Evolutionary conservation across 768 basidiomycete species (phyloP), one percentile per base, ranked within the genome.

Genomic region (Strobilomyces dryophilus): DNA sequence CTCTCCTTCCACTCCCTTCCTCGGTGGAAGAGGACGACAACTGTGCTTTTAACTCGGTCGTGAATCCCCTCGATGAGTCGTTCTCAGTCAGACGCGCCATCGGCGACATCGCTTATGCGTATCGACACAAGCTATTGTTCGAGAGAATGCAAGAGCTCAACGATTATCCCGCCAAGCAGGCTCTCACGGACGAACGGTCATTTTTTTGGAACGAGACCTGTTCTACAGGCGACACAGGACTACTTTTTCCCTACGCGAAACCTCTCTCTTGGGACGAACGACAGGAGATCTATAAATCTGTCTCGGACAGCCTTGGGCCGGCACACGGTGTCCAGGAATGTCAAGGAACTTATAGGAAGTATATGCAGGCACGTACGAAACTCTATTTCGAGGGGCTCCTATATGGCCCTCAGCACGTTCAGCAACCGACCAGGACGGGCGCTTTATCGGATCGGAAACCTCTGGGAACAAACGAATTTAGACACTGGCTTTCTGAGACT

Each of bases 321-420:
- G 69, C 75, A 18, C 51, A 63, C 31, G 76, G 76, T 39, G 71
- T 81, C 40, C 73, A 77, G 54, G 80, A 83, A 61, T 73, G 71
- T 41, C 72, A 76, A 52, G 80, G 79, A 20, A 75, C 77, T 9
- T 84, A 85, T 62, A 71, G 70, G 54, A 67, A 71, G 45, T 73
- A 76, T 58, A 83, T 81, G 81, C 69, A 76, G 49, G 71, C 76
- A 47, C 76, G 73, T 57, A 68, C 71, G 21, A 71, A 71, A 52
- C 66, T 73, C 29, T 81, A 78, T 63, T 81, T 74, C 53, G 75
- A 82, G 50, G 71, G 72, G 11, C 65, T 79, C 42, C 53, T 66
- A 43, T 58, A 61, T 21, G 53, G 43, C 15, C 56, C 60, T 52
- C 51, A n/a, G 18, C 48, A 47, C n/a, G 40, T 54, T 29, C 59